Base-by-base conservation (phyloP, 345 rosid genomes). In the Eucalyptus curtisii region DNA sequence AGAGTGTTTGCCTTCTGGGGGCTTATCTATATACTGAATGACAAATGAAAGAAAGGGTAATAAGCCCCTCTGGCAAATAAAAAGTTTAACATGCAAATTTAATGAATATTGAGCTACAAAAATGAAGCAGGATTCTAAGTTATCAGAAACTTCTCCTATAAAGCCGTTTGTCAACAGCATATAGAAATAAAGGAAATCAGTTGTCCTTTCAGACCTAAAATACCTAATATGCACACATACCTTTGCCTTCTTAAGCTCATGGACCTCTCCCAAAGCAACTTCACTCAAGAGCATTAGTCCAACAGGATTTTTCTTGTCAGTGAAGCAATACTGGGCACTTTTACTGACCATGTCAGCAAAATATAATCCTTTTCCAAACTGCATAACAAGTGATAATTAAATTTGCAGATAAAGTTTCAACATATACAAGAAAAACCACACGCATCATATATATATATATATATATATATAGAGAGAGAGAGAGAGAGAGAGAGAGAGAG, bases 341-440 rank as follows among this genome's bases (percentile, higher is more conserved):
- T 98, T 98, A 89, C 99, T 98, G 90, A 98, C 99, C 93, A 98
- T 94, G 93, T 97, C 99, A 89, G 99, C 99, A 87, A 98, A 98
- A 91, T 98, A 98, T 88, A 98, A 76, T 87, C 99, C 99, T 94
- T 98, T 96, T 42, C 99, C 99, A 93, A 98, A 98, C 99, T 97
- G 93, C 88, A 93, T 91, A 33, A 53, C 48, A 84, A 24, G 92
- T 53, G 31, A 88, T 10, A 27, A 40, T 88, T 50, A 47, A 16
- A 48, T n/a, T 88, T 53, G 37, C 86, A 88, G 30, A 42, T 57
- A 33, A 89, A 90, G 80, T 66, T n/a, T 33, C 42, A 88, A 84
- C 27, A 33, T 30, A n/a, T 5, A 71, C 22, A 88, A 88, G 42
- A 42, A 88, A 85, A 45, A 45, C 49, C 15, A 22, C 37, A 49